Base-by-base conservation (phyloP, 208 protist species). In the Crithidia brevicula region DNA sequence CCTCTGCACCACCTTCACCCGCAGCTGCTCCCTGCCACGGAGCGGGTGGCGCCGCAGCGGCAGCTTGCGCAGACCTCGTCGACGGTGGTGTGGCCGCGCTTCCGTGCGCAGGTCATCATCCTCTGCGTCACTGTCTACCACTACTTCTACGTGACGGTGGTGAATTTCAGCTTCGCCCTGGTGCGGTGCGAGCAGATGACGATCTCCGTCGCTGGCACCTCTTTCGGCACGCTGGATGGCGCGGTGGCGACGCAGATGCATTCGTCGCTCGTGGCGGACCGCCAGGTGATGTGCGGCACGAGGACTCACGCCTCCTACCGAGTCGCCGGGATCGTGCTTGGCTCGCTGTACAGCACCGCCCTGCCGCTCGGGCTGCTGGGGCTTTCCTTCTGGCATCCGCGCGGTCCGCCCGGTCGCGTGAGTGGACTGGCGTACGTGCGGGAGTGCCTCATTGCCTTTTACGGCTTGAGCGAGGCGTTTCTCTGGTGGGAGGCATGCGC, bases 161-260 rank as follows among this genome's bases (percentile, higher is more conserved):
- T 83, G n/a, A 28, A 34, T 43, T 74, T 72, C 66, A 61, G 56
- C 57, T 79, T 83, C 34, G 45, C 63, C 20, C 65, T 83, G 34
- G 69, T 77, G 20, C 72, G 58, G n/a, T 83, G 78, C 54, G 58
- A 45, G 0, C 45, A n/a, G 15, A 72, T 65, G 25, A 60, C 72
- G 15, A 49, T 71, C 15, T 59, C 53, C 8, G 34, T 28, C 22
- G n/a, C 46, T 16, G 30, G 16, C 53, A 22, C 16, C 34, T 23
- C 1, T 16, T 5, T 4, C 28, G 23, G 25, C 27, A 43, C 30
- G 34, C 36, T 20, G 30, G 27, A 3, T n/a, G n/a, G n/a, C n/a
- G n/a, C n/a, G n/a, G 18, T 22, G 20, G 61, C 22, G 27, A 20
- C 49, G 27, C 9, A 2, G 28, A 33, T 51, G 38, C 56, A n/a